These are phyloP conservation scores for Termitomyces sp. DNA, from an alignment of 768 basidiomycete species.

Conservation along the genomic window DNA sequence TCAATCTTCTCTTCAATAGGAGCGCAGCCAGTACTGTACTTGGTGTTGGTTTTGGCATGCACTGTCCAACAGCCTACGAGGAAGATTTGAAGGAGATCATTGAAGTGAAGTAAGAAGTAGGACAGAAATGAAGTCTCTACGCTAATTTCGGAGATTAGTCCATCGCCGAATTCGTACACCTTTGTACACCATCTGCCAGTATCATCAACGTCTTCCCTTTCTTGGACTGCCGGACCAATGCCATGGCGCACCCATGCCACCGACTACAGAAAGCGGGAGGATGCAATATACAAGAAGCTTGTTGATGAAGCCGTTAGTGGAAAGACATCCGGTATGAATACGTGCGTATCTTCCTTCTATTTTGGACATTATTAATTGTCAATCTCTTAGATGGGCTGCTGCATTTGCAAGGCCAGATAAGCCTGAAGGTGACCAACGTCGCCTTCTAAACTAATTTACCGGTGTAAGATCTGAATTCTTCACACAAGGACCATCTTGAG, in stretches of 20 bases:
- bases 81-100: background rate
- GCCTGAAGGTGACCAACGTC: constrained; percentile 2
- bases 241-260: background rate
- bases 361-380: background rate
- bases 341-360: background rate
- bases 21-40: background rate
- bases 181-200: background rate
- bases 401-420: background rate
- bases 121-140: background rate
- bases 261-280: background rate
- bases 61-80: background rate
- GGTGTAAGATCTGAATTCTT: background rate
- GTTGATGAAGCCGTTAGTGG: background rate
- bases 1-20: background rate
- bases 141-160: background rate
- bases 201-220: constrained; percentile 4
- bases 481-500: background rate
- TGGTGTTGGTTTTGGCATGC: background rate
- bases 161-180: background rate
- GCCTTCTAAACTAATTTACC: background rate
- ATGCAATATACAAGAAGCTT: background rate
- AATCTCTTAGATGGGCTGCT: background rate
- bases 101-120: background rate
- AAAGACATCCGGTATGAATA: background rate
- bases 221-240: background rate